Conservation (phyloP, 352 stramenopile species). For the Phytophthora lateralis region DNA sequence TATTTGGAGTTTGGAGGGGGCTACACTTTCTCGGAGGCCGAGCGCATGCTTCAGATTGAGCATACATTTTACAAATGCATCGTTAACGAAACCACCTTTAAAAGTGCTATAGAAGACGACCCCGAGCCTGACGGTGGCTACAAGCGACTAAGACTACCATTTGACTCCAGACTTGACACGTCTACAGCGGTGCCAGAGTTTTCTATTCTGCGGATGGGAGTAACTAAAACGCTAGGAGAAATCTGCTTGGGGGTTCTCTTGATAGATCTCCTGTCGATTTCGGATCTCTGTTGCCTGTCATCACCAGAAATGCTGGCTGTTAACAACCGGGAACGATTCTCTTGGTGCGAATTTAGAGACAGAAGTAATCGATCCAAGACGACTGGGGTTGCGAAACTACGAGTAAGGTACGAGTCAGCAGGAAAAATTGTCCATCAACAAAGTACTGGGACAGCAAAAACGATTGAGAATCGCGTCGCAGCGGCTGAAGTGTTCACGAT, state of each 20-base stretch:
- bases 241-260: conserved; percentile 34
- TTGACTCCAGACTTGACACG: conserved; percentile 12
- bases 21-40: conserved; percentile 19
- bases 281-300: conserved; percentile 12
- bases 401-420: conserved; percentile 14
- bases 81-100: conserved; percentile 10
- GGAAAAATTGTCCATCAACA: neutral
- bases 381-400: conserved; percentile 26
- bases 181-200: conserved; percentile 12
- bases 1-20: conserved; percentile 24
- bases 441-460: neutral
- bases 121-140: neutral
- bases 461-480: conserved; percentile 8
- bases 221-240: conserved; percentile 29
- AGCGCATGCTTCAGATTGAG: conserved; percentile 18
- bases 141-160: conserved; percentile 15
- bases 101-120: neutral
- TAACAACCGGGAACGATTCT: neutral
- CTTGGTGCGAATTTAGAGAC: conserved; percentile 33
- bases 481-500: conserved; percentile 37
- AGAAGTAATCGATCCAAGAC: conserved; percentile 21
- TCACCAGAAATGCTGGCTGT: neutral
- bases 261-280: conserved; percentile 21
- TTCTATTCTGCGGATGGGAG: conserved; percentile 30
- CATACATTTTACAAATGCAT: conserved; percentile 34